Percentiles rank a stretch among this genome's conserved stretches.
phyloP scores from a whole-genome alignment of 768 basidiomycete genomes.

The Pholiota molesta region DNA sequence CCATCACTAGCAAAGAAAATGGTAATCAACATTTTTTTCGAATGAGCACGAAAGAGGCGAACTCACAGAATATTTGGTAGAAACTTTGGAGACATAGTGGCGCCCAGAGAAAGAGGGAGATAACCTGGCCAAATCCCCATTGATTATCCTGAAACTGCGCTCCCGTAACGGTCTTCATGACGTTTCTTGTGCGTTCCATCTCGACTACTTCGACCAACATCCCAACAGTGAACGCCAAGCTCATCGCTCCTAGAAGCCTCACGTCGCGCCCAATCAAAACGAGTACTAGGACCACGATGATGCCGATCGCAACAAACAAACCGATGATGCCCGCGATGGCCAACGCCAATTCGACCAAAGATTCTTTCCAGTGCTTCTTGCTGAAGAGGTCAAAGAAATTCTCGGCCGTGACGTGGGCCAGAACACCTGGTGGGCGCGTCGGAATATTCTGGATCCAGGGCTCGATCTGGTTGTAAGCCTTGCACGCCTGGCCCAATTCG shows the following conservation, averaged over 20 bases:
- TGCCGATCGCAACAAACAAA: not conserved
- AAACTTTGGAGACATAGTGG: not conserved
- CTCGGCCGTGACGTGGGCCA: no score
- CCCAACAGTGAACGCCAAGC: not conserved
- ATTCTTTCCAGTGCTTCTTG: no score
- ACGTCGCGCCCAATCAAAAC: not conserved
- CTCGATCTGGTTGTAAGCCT: not conserved
- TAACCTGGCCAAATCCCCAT: not conserved
- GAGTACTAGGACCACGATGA: not conserved
- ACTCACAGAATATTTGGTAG: not conserved
- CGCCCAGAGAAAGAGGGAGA: not conserved
- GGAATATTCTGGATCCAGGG: not conserved
- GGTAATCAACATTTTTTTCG: no score
- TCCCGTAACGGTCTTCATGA: not conserved
- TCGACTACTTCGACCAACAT: not conserved
- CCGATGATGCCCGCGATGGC: not conserved
- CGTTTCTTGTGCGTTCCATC: not conserved
- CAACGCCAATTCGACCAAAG: not conserved
- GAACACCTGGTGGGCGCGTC: not conserved
- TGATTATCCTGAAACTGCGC: not conserved
- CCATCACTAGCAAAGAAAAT: no score
- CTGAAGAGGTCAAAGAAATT: no score
- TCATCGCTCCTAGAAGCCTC: not conserved
- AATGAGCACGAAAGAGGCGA: no score
- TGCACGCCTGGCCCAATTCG: not conserved